Conservation (phyloP, 805 yeast genomes). For the Pichia ethanolica region DNA sequence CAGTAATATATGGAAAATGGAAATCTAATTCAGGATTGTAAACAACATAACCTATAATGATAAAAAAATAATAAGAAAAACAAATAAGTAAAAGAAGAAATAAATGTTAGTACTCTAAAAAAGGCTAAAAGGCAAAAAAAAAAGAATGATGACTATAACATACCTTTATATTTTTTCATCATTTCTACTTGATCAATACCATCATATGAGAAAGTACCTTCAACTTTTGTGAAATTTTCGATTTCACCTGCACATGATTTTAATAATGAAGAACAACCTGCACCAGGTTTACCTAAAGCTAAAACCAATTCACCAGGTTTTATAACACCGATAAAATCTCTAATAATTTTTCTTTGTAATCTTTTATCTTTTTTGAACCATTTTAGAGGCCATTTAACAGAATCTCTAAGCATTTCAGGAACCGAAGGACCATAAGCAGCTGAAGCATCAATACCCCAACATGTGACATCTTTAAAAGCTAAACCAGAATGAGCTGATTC, state of each 20-base stretch:
- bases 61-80: neutral
- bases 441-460: constrained; percentile 45
- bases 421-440: constrained; percentile 45
- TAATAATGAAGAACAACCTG: constrained; percentile 70
- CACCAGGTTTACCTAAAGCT: constrained; percentile 70
- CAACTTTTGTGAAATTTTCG: constrained; percentile 35
- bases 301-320: constrained; percentile 61
- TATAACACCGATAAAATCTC: constrained; percentile 35
- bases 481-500: constrained; percentile 46
- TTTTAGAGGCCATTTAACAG: constrained; percentile 24
- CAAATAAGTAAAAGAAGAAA: neutral
- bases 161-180: constrained; percentile 46
- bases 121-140: neutral
- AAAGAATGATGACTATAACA: constrained; percentile 1
- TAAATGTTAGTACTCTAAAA: constrained; percentile 8
- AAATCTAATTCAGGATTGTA: constrained; percentile 59
- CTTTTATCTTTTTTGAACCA: constrained; percentile 27
- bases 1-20: constrained; percentile 73
- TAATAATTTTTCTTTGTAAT: constrained; percentile 32
- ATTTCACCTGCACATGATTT: constrained; percentile 54
- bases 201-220: constrained; percentile 55
- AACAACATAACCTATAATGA: constrained; percentile 34
- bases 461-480: constrained; percentile 36
- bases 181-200: constrained; percentile 54
- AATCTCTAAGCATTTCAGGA: constrained; percentile 34